Conservation (phyloP, 768 basidiomycete genomes). For the Astraeus odoratus region DNA sequence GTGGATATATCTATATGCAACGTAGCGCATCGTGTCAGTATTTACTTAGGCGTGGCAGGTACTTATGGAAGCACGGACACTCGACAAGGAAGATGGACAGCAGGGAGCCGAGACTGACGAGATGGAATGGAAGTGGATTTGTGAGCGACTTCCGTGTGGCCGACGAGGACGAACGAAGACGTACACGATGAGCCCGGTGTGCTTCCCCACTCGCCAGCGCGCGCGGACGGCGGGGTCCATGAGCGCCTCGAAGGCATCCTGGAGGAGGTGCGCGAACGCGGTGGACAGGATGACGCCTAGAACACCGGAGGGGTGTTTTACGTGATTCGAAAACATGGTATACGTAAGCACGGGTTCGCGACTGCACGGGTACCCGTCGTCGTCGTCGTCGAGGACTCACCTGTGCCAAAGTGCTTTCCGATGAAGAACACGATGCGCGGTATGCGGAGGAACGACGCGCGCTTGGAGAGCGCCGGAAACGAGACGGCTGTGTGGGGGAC, state of each 20-base stretch:
- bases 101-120: constrained; percentile 50
- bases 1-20: constrained; percentile 76
- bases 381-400: no score
- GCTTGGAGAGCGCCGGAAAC: constrained; percentile 61
- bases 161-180: constrained; percentile 26
- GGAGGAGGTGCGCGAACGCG: constrained; percentile 74
- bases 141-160: no score
- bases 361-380: not conserved
- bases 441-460: constrained; percentile 46
- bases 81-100: constrained; percentile 72
- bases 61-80: constrained; percentile 43
- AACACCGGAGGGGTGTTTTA: no score
- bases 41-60: not conserved
- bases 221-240: constrained; percentile 38
- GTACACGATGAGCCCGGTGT: constrained; percentile 71
- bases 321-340: no score
- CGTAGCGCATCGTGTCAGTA: no score
- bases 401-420: constrained; percentile 85
- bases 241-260: constrained; percentile 66
- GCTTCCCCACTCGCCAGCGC: constrained; percentile 45
- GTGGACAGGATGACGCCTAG: constrained; percentile 81
- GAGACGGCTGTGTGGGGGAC: constrained; percentile 48
- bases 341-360: not conserved
- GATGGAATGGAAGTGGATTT: not conserved
- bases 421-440: constrained; percentile 70